A percentile compares a stretch with the other conserved stretches of the same genome.
phyloP scores from a whole-genome alignment of 805 yeast genomes.

The Starmerella apis region DNA sequence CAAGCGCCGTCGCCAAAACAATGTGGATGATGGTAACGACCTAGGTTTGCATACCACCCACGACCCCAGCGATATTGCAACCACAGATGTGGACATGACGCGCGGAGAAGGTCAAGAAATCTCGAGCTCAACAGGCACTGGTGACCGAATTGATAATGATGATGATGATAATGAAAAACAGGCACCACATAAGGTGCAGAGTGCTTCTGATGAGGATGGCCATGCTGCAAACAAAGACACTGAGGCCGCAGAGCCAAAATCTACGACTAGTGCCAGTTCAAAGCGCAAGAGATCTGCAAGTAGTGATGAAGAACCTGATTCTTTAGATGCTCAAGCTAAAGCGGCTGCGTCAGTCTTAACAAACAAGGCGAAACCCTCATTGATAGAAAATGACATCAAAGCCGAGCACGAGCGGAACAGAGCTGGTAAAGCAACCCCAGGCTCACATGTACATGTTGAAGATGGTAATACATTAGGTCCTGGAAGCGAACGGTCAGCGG shows the following conservation, averaged over 20 bases:
- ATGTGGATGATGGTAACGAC: not conserved
- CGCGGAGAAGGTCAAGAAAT: not conserved
- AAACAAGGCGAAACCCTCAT: not conserved
- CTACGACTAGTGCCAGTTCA: not conserved
- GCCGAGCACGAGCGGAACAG: not conserved
- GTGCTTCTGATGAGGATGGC: not conserved
- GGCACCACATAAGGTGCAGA: not conserved
- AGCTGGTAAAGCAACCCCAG: not conserved
- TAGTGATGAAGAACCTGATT: not conserved
- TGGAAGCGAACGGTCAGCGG: not conserved
- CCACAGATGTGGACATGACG: not conserved
- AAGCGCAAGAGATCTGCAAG: not conserved
- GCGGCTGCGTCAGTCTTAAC: not conserved
- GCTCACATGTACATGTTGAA: not conserved
- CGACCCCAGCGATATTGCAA: not conserved
- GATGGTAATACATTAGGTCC: not conserved
- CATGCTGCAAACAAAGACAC: not conserved
- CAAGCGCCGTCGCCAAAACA: not conserved
- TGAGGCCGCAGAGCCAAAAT: not conserved
- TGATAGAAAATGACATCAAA: too few relatives aligned
- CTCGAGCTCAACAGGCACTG: not conserved
- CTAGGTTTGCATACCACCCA: too few relatives aligned
- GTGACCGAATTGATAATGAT: not conserved
- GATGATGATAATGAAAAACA: not conserved
- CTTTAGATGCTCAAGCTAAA: not conserved